Evolutionary conservation across 306 rosid genomes (phyloP), one percentile per base, ranked within the genome.

Genomic region (Parietaria judaica): DNA sequence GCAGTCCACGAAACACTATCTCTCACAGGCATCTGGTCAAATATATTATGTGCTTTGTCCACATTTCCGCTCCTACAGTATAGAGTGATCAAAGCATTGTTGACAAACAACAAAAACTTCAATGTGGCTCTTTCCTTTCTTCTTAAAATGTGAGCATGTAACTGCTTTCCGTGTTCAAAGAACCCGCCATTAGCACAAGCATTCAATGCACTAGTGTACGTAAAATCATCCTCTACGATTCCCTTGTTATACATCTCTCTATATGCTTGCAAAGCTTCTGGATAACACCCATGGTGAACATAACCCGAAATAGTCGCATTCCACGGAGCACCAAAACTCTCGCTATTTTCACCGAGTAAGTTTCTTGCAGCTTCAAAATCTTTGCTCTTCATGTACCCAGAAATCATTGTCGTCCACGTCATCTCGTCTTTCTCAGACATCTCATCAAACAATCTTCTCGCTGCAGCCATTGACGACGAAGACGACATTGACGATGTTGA

Each of bases 1-100:
- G 60, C 60, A 36, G 60, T 56, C 60, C 60, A 36, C 2, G 60
- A 56, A 56, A 56, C 60, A 4, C 14, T 36, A 36, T 56, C 60
- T 56, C 60, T 56, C 14, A 13, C 14, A 11, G n/a, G 44, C 41
- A 56, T 56, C 44, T 14, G 8, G 39, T 56, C 41, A 7, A 56
- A 56, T 11, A 56, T 56, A 7, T 35, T 3, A 6, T 10, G 41
- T 4, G 60, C 60, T 43, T 35, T 38, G 39, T 56, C 60, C 17
- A 36, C 38, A 6, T 7, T 31, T 5, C 60, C 15, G 3, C 38
- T 3, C 37, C 60, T 55, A 36, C 37, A 55, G 35, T 55, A 55
- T 12, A 55, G 14, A 4, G 43, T 36, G 37, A 55, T 36, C 14
- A 55, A 31, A 10, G 60, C 39, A 36, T 55, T 55, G 37, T 36